Percentiles rank a stretch among this genome's conserved stretches.
Evolutionary conservation across 768 basidiomycete species (phyloP).

Genomic region (Candolleomyces aberdarensis): DNA sequence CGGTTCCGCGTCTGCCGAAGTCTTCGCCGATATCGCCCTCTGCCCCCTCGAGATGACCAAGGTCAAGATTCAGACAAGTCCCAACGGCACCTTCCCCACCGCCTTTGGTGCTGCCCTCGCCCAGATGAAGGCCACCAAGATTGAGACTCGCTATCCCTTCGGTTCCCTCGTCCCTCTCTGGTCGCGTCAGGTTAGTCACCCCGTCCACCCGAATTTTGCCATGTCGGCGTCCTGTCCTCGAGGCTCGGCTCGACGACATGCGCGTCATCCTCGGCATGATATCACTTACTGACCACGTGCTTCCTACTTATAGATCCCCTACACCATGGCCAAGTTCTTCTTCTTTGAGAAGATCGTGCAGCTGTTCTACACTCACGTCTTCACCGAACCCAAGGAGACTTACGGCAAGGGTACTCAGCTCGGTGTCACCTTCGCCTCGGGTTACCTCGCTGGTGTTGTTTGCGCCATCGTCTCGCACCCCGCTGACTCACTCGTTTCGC

Average conservation of each 20-base stretch:
- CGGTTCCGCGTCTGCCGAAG: conserved; percentile 91
- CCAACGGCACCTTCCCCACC: conserved; percentile 73
- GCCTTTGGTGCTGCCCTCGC: conserved; percentile 66
- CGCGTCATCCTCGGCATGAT: not conserved
- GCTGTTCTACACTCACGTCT: conserved; percentile 85
- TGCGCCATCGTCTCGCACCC: conserved; percentile 97
- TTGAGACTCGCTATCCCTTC: conserved; percentile 80
- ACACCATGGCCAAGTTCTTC: conserved; percentile 99
- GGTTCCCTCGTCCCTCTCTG: conserved; percentile 83
- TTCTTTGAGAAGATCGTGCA: conserved; percentile 89
- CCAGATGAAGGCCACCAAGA: conserved; percentile 65
- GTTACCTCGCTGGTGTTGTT: conserved; percentile 94
- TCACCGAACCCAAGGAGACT: conserved; percentile 72
- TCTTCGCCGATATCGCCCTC: conserved; percentile 94
- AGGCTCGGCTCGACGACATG: not conserved
- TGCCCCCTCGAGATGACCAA: conserved; percentile 95
- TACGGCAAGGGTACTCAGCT: conserved; percentile 85
- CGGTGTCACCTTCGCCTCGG: conserved; percentile 84
- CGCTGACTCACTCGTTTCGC: conserved; percentile 89
- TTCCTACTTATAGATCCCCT: conserved; percentile 66
- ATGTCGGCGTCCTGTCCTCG: too few relatives aligned
- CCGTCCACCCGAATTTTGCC: not conserved
- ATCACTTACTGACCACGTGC: not conserved
- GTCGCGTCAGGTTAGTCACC: conserved; percentile 68
- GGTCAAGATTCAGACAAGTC: conserved; percentile 85